Conservation (phyloP, 441 rosid species). For the Arabidopsis hybrid region DNA sequence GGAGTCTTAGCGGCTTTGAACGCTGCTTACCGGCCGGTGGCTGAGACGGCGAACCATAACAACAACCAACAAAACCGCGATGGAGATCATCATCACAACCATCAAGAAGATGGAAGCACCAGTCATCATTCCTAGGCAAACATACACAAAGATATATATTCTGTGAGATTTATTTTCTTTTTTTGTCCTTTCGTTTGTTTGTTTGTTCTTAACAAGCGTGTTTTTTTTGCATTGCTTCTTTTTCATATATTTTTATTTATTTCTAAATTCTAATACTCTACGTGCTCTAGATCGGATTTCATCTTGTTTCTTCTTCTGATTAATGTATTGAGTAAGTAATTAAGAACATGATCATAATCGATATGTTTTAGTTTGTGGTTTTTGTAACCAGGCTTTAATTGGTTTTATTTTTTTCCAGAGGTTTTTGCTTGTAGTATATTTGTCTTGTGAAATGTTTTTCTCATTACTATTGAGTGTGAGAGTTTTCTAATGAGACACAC, state of each 20-base stretch:
- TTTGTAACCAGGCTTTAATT: constrained; percentile 32
- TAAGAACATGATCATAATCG: constrained; percentile 27
- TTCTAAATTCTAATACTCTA: constrained; percentile 21
- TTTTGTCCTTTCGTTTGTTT: constrained; percentile 39
- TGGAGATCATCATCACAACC: constrained; percentile 52
- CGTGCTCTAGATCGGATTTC: constrained; percentile 32
- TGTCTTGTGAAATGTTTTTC: constrained; percentile 36
- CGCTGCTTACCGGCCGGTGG: constrained; percentile 60
- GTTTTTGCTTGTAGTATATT: constrained; percentile 29
- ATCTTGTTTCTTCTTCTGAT: constrained; percentile 33
- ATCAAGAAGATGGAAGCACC: constrained; percentile 58
- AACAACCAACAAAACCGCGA: constrained; percentile 41
- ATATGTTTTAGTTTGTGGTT: constrained; percentile 25
- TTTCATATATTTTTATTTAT: constrained; percentile 14
- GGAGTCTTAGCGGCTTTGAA: constrained; percentile 69
- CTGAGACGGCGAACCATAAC: constrained; percentile 36
- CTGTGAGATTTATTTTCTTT: constrained; percentile 50
- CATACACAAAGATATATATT: constrained; percentile 41
- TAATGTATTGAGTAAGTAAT: constrained; percentile 36
- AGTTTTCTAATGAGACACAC: constrained; percentile 30
- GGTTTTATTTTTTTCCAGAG: neutral
- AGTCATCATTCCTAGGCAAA: constrained; percentile 51
- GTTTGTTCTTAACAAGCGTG: constrained; percentile 39
- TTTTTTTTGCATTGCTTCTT: constrained; percentile 34
- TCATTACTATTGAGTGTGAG: constrained; percentile 21